Evolutionary conservation across 805 yeast species (phyloP), one percentile per base, ranked within the genome.

Genomic region (Pichia manshurica): DNA sequence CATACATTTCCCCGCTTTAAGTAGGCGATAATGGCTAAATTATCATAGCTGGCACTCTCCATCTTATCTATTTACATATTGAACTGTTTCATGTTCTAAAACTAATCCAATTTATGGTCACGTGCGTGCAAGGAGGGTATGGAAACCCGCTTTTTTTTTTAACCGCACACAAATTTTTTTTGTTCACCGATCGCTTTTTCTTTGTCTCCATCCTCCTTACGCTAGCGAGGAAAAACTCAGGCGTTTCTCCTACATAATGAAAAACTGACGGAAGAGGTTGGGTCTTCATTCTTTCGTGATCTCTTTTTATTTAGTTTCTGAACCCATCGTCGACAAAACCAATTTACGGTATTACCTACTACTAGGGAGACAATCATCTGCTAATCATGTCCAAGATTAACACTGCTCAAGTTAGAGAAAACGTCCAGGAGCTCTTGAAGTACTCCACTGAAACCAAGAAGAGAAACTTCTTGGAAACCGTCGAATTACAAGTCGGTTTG

Each of bases 401-500:
- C 65, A 79, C 86, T 66, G 70, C 95, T 70, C 90, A 86, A 76
- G 96, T 93, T 67, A 95, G 99, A 80, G 96, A 86, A 70, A 81
- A 89, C 82, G 97, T 93, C 72, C 81, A 86, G 73, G 84, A 87
- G 77, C 79, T 93, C 69, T 78, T 93, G 74, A 84, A 82, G 71
- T 81, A 72, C 83, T 88, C 98, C 67, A 81, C 71, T 73, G 93
- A 86, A 76, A 84, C 91, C 79, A 93, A 93, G 87, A 91, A 93
- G 96, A 90, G 99, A 85, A 93, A 93, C 96, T 93, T 93, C 81
- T 86, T 91, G 78, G 99, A 93, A 85, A 91, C 99, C 75, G 90
- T 93, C 69, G 99, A 93, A 81, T 82, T 93, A 73, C 99, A 93
- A 81, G 96, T 93, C 71, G 99, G 99, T 77, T 84, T 93, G 68